Base-by-base conservation (phyloP, 257 asterid genomes). In the Nicotiana paniculata region DNA sequence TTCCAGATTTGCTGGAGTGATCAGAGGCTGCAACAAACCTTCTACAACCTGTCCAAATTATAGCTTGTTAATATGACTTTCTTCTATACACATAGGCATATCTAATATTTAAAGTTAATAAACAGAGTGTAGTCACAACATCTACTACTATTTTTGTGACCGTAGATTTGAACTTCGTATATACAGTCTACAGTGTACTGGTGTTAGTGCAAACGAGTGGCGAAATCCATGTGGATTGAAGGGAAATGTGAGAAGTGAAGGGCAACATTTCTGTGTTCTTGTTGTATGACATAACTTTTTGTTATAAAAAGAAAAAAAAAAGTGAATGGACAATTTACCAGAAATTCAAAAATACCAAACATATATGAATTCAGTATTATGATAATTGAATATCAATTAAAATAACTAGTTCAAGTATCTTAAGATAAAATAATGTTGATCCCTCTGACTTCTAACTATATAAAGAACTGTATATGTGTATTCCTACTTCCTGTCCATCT, bases 11-110 rank as follows among this genome's bases (percentile, higher is more conserved):
- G 59, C 55, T 0, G 81, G 90, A 59, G 83, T 90, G 9, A 92
- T 85, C 51, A 89, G 55, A 0, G 93, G 96, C 28, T 86, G 83
- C 82, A 92, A 66, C 57, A 89, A 43, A 11, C 51, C 72, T 79
- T 86, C 82, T 0, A 77, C 77, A 4, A 87, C 82, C 93, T 91
- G 83, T 55, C 39, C 80, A 33, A 53, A 26, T 37, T 17, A 67
- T 13, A 78, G 51, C 39, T n/a, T 24, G 12, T 48, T 26, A 3
- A 74, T 48, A 26, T 3, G 8, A 15, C 13, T 12, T 11, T 46
- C 33, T 72, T 72, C 59, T 46, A 3, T 46, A 46, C 15, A 72
- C 6, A 72, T 43, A 33, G 48, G 59, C 13, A 5, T 43, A 39
- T 39, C 5, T 69, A 69, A 69, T 21, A 21, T 46, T 30, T 46